Evolutionary conservation across 2,329 filamentous ascomycete species (phyloP), one percentile per base, ranked within the genome.

Genomic region (Xylaria sp.): DNA sequence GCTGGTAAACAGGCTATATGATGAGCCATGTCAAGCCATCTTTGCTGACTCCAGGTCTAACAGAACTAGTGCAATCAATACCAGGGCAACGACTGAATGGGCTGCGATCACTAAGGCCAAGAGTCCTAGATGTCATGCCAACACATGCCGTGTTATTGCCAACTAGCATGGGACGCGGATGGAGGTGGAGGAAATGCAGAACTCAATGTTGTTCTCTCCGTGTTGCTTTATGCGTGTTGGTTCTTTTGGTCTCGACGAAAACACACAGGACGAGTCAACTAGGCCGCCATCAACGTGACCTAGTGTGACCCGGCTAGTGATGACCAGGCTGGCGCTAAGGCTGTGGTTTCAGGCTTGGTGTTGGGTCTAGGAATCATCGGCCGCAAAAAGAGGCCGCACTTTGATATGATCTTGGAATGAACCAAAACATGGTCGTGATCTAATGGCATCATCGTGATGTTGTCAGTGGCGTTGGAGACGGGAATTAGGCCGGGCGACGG

Each of bases 191-290:
- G 53, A 36, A 19, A 36, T 9, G 27, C 17, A 61, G 27, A 24
- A 47, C 9, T 2, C 27, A 21, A 55, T 30, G 39, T 34, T 53
- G 14, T 11, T 55, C 14, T 50, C n/a, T 19, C 27, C 50, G 56
- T 58, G 39, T 39, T 36, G 24, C 53, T 54, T 59, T 65, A 68
- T 68, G 66, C 66, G 53, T 68, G 66, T 68, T 68, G 62, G 66
- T 65, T 55, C 62, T 36, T 36, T 45, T 19, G 61, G 62, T 57
- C 47, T 68, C 45, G 27, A 30, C 21, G 19, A 59, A 56, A 30
- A 34, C 27, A 55, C 17, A 34, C 39, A 51, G 9, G 21, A 17
- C 30, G n/a, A 27, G 47, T 48, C 42, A 51, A 53, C n/a, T 57
- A 53, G 66, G 62, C 62, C 62, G 54, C 34, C 19, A 54, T 50